Evolutionary conservation across 306 rosid species (phyloP), one percentile per base, ranked within the genome.

Genomic region (Cucurbita pepo): DNA sequence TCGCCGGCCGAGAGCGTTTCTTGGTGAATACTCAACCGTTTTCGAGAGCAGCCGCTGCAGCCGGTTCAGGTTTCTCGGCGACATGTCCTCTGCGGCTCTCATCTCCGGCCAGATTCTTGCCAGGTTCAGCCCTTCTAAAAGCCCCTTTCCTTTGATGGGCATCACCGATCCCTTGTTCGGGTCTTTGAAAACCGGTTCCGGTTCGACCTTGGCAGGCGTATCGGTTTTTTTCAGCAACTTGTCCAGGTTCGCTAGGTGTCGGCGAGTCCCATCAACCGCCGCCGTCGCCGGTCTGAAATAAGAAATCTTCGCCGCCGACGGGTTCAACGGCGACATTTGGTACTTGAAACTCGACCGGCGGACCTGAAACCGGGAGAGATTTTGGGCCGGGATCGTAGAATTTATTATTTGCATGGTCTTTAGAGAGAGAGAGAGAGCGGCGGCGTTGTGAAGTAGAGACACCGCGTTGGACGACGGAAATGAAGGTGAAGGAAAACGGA

Each of bases 81-180:
- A 95, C 88, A 95, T 95, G 44, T 95, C 97, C 1, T 95, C 99
- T 0, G 82, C 79, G 1, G 89, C 84, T 47, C 82, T 88, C 14
- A 82, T 72, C 51, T 85, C 90, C 1, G 95, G 86, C 97, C 95
- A 91, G 0, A 95, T 60, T 36, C 77, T 65, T 0, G 87, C 84
- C 2, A 95, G 40, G 34, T 75, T 86, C 0, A 95, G 90, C 3
- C 86, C 84, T 67, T 87, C 91, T 0, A 95, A 70, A 0, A 88
- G 30, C 30, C 73, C 81, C 19, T 72, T 95, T 3, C 83, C 85
- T 48, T 76, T 86, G 56, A 76, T 87, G 10, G 82, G 87, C 8
- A 48, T 9, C 0, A 76, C 15, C 3, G 77, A 59, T 10, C n/a
- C 50, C 5, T 15, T 72, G 3, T 51, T 76, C 16, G 66, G 53